Percentiles rank a stretch among this genome's conserved stretches.
phyloP scores from a whole-genome alignment of 2,329 filamentous ascomycete genomes.

The Phialemoniopsis sp. region DNA sequence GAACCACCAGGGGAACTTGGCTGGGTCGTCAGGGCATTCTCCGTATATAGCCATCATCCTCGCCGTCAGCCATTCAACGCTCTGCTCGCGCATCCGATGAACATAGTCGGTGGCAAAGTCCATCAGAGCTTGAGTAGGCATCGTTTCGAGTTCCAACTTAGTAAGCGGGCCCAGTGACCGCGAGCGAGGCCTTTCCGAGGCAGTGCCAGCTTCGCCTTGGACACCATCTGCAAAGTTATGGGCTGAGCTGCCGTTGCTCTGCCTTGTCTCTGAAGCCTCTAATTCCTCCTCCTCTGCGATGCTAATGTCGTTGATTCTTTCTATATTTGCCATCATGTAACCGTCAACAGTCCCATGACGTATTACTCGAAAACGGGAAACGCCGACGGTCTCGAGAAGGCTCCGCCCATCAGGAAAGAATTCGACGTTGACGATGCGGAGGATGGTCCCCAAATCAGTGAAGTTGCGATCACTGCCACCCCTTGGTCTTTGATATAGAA shows the following conservation, averaged over 20 bases:
- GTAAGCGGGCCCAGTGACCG: conserved; percentile 7
- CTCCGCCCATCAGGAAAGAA: conserved; percentile 76
- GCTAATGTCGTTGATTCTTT: conserved; percentile 77
- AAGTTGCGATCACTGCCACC: conserved; percentile 38
- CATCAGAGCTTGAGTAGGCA: conserved; percentile 70
- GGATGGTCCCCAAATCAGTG: conserved; percentile 70
- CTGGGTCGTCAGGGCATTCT: conserved; percentile 70
- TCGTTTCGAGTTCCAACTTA: conserved; percentile 37
- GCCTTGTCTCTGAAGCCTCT: conserved; percentile 63
- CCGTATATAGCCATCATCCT: conserved; percentile 73
- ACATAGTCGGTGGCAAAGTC: conserved; percentile 65
- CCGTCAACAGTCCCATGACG: conserved; percentile 65
- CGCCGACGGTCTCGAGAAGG: conserved; percentile 71
- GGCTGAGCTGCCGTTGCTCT: conserved; percentile 8
- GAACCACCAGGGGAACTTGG: conserved; percentile 85
- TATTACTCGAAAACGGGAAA: conserved; percentile 72
- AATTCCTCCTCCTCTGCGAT: conserved; percentile 74
- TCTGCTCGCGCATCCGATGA: conserved; percentile 60
- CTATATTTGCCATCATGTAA: conserved; percentile 71
- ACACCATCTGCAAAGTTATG: conserved; percentile 50
- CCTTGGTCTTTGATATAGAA: conserved; percentile 60
- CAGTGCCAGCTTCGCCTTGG: conserved; percentile 59
- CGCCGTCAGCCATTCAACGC: conserved; percentile 70
- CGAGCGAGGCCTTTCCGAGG: neutral
- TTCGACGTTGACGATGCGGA: conserved; percentile 72